Evolutionary conservation across 2,329 filamentous ascomycete species (phyloP).

Genomic region (Magnaporthiopsis poae): DNA sequence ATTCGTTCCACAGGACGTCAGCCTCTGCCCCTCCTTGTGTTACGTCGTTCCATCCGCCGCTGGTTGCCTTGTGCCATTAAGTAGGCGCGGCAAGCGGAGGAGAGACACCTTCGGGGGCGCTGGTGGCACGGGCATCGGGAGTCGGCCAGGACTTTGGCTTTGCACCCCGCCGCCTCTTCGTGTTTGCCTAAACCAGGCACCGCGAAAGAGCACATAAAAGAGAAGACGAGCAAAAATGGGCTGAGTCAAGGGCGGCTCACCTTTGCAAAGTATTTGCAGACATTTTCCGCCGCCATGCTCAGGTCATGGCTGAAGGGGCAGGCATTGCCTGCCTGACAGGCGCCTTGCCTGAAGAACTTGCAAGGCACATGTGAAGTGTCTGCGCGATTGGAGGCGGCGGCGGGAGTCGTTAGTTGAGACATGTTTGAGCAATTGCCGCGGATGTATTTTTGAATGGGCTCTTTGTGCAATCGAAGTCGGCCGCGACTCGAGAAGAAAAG

Average conservation of each 20-base stretch:
- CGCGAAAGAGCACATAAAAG: background rate
- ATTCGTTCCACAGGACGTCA: slow-evolving; percentile 18
- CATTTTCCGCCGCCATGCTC: slow-evolving; percentile 70
- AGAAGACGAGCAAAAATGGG: background rate
- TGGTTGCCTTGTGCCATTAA: background rate
- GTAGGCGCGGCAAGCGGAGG: background rate
- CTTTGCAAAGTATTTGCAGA: slow-evolving; percentile 99
- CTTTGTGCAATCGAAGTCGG: slow-evolving; percentile 9
- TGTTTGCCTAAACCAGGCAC: background rate
- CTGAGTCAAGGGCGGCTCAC: slow-evolving; percentile 34
- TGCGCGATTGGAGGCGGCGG: slow-evolving; percentile 28
- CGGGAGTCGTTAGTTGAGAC: slow-evolving; percentile 11
- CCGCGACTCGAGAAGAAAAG: slow-evolving; percentile 8
- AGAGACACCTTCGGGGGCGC: background rate
- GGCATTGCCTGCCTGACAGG: slow-evolving; percentile 88
- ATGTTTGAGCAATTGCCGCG: slow-evolving; percentile 1
- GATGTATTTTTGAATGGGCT: background rate
- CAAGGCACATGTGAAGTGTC: slow-evolving; percentile 95
- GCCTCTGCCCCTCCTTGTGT: slow-evolving; percentile 8
- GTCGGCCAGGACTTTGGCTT: background rate
- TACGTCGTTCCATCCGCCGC: background rate
- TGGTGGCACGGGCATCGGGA: background rate
- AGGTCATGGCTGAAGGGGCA: slow-evolving; percentile 95
- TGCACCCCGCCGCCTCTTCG: background rate
- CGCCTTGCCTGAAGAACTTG: slow-evolving; percentile 97